A percentile compares a stretch with the other conserved stretches of the same genome.
Conservation (phyloP, 1,284 basidiomycete species). For the Phylloboletellus chloephorus region DNA sequence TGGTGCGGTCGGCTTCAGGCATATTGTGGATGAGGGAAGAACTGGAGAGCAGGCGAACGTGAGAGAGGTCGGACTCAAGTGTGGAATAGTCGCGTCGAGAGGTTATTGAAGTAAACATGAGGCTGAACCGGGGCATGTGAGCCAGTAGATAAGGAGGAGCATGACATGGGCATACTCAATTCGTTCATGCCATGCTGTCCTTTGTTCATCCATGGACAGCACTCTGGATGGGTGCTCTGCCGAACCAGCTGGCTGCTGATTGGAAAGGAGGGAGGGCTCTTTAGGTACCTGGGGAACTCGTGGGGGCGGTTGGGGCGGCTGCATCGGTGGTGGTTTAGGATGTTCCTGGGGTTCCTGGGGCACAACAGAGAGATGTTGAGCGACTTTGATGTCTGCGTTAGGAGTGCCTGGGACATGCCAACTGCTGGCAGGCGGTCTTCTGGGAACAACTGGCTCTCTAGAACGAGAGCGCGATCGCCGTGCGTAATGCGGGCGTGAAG, state of each 20-base stretch:
- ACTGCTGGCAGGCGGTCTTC: constrained; percentile 6
- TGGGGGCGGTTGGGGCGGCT: constrained; percentile 17
- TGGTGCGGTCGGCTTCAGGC: constrained; percentile 14
- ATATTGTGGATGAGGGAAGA: constrained; percentile 19
- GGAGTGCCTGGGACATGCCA: constrained; percentile 2
- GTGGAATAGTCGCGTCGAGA: constrained; percentile 28
- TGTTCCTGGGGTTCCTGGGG: constrained; percentile 27
- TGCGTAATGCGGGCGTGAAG: constrained; percentile 6
- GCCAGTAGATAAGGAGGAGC: neutral
- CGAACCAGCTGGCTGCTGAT: constrained; percentile 7
- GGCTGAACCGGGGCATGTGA: constrained; percentile 13
- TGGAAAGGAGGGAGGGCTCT: constrained; percentile 19
- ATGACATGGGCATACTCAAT: constrained; percentile 25
- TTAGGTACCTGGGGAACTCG: constrained; percentile 16
- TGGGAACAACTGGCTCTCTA: constrained; percentile 1
- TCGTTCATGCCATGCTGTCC: constrained; percentile 29
- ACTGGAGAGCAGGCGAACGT: constrained; percentile 15
- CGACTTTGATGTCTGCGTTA: neutral
- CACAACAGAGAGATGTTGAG: neutral
- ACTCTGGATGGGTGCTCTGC: constrained; percentile 1
- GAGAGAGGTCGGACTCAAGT: constrained; percentile 29
- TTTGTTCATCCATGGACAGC: constrained; percentile 30
- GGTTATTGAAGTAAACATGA: constrained; percentile 30
- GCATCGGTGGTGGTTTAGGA: constrained; percentile 14
- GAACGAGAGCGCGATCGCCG: constrained; percentile 19